A percentile compares a stretch with the other conserved stretches of the same genome.
Conservation (phyloP, 2,329 filamentous ascomycete species). For the Colletotrichum limetticola region DNA sequence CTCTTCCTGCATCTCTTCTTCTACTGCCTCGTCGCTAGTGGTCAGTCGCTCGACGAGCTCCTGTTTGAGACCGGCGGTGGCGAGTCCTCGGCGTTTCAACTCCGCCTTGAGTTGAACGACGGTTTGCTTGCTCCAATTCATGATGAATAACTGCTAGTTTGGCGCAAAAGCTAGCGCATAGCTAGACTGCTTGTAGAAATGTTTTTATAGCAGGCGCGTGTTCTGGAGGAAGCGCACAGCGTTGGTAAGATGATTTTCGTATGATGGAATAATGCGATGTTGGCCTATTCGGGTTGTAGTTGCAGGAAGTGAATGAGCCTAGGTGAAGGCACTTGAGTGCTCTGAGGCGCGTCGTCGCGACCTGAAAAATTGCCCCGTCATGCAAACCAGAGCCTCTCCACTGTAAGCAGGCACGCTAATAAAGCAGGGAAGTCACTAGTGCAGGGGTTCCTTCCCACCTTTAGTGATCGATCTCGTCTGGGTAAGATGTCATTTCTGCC, state of each 20-base stretch:
- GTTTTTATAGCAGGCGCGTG: not conserved
- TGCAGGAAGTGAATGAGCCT: not conserved
- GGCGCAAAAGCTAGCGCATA: slow-evolving; percentile 40
- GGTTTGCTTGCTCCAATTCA: slow-evolving; percentile 70
- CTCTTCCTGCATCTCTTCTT: not conserved
- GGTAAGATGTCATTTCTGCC: slow-evolving; percentile 31
- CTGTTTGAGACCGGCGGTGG: slow-evolving; percentile 76
- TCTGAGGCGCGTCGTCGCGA: slow-evolving; percentile 33
- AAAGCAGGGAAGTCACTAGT: slow-evolving; percentile 29
- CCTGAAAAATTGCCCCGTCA: slow-evolving; percentile 36
- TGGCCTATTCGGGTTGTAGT: not conserved
- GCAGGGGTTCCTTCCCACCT: slow-evolving; percentile 32
- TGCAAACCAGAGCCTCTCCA: slow-evolving; percentile 34
- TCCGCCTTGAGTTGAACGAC: slow-evolving; percentile 81
- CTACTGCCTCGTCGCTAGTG: slow-evolving; percentile 45
- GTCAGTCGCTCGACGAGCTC: slow-evolving; percentile 75
- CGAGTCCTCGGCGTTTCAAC: slow-evolving; percentile 77
- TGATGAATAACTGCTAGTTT: slow-evolving; percentile 41
- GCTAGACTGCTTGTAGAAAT: not conserved
- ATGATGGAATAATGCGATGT: not conserved
- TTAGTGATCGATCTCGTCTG: slow-evolving; percentile 25
- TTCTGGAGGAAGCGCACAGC: no score
- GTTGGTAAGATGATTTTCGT: not conserved
- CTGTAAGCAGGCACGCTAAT: slow-evolving; percentile 23
- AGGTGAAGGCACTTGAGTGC: not conserved